phyloP scores from a whole-genome alignment of 345 rosid genomes.

The Eucalyptus regnans region DNA sequence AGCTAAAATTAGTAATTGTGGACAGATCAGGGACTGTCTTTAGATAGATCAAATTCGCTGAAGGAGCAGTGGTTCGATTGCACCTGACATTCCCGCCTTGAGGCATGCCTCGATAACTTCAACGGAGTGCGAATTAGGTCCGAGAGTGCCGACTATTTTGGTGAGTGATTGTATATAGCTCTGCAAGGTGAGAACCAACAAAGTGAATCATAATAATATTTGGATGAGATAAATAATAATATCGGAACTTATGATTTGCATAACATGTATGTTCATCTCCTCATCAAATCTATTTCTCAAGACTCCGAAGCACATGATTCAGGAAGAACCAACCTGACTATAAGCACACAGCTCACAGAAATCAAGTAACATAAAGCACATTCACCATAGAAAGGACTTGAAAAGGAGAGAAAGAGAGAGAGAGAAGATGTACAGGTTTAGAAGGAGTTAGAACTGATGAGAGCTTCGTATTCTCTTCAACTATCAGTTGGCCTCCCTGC shows the following conservation, averaged over 20 bases:
- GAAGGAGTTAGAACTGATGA: slow-evolving; percentile 5
- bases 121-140: slow-evolving; percentile 17
- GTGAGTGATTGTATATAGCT: slow-evolving; percentile 13
- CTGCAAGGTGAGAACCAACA: neutral
- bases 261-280: neutral
- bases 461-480: slow-evolving; percentile 4
- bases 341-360: neutral
- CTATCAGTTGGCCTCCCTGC: slow-evolving; percentile 10
- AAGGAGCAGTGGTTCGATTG: neutral
- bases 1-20: neutral
- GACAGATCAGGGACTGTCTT: neutral
- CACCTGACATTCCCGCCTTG: slow-evolving; percentile 26
- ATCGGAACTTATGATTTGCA: neutral
- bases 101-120: slow-evolving; percentile 18
- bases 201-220: neutral
- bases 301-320: neutral
- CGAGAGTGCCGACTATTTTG: slow-evolving; percentile 24
- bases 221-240: neutral
- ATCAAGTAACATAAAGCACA: neutral
- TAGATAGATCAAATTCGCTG: neutral
- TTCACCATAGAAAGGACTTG: neutral
- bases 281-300: neutral
- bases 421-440: neutral
- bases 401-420: neutral
- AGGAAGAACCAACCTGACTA: neutral